Base-by-base conservation (phyloP, 2,329 filamentous ascomycete species). In the Penicillium corylophilum region DNA sequence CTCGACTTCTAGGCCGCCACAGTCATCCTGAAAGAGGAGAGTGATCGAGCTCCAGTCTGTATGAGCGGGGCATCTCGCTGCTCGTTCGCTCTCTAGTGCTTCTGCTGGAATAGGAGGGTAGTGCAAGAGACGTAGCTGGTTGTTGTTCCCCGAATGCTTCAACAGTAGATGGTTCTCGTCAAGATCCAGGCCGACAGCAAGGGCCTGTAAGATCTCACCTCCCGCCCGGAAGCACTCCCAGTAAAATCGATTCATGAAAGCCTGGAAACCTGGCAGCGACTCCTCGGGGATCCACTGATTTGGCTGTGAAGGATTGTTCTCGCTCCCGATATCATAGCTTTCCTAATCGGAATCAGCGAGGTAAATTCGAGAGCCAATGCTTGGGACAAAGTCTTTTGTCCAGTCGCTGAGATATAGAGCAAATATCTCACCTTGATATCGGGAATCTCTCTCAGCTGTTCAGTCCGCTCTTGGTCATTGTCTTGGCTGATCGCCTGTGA, bases 51-150 rank as follows among this genome's bases (percentile, higher is more conserved):
- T 77, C 74, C 79, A 83, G 57, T 83, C 81, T 3, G 75, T 80
- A 64, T 83, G 80, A 4, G 78, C 74, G 0, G 78, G 76, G 44
- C 81, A 80, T 10, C 80, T 70, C 9, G 77, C 74, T 33, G 76
- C 71, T 15, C 69, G 60, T 12, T 74, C 71, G 38, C 70, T 74
- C 26, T 73, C 70, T 18, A 82, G 63, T 31, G 71, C 72, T 28
- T 70, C 68, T 5, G 73, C 74, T 23, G 75, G 70, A 4, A 81
- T 70, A 2, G 76, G 69, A 0, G 80, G 79, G 53, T 83, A 87
- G 63, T 86, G 83, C 15, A 86, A 69, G 23, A 87, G 66, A 1
- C 84, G 77, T 9, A 86, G 71, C 54, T 85, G 83, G 55, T 84
- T 83, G 57, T 83, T 79, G 50, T 79, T 73, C 0, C 79, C 78